Base-by-base conservation (phyloP, 805 yeast species). In the Monosporozyma servazzii region DNA sequence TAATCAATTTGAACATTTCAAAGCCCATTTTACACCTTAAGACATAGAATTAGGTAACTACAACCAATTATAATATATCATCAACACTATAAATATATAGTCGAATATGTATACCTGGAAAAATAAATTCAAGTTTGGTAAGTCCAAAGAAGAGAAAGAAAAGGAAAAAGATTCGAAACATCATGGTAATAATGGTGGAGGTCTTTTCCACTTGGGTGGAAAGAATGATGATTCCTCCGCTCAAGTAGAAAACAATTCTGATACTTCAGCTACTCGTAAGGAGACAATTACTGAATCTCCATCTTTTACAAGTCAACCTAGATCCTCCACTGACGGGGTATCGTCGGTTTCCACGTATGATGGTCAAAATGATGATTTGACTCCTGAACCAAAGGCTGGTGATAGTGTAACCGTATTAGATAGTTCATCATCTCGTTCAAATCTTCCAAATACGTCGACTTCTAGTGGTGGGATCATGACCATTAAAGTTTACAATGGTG, bases 401-500 rank as follows among this genome's bases (percentile, higher is more conserved):
- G 49, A 30, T 30, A 48, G 33, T 44, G 45, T 37, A 5, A 29
- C 53, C 20, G 51, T 46, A n/a, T 8, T 45, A 44, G 25, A 30
- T 41, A 33, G 15, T 13, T 31, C 33, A 6, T 46, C 53, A 3
- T 37, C 40, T n/a, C 23, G 27, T 21, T n/a, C 46, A 3, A 49
- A 43, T 15, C 52, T 53, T 11, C 48, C 48, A 20, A 55, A 57
- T 27, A 58, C 56, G 10, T 54, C 62, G 11, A 58, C 62, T 0
- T 65, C 71, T 48, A 57, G 62, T 1, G 63, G 70, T 52, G 96
- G 96, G 2, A 72, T 86, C 29, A 74, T 88, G 57, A 85, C 90
- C 0, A 83, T 88, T 27, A 86, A 86, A 62, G 77, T 88, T 10
- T 86, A 86, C 62, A 78, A 80, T 40, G 86, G 90, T 37, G 76